Base-by-base conservation (phyloP, 1,284 basidiomycete species). In the Rhodotorula sp. region DNA sequence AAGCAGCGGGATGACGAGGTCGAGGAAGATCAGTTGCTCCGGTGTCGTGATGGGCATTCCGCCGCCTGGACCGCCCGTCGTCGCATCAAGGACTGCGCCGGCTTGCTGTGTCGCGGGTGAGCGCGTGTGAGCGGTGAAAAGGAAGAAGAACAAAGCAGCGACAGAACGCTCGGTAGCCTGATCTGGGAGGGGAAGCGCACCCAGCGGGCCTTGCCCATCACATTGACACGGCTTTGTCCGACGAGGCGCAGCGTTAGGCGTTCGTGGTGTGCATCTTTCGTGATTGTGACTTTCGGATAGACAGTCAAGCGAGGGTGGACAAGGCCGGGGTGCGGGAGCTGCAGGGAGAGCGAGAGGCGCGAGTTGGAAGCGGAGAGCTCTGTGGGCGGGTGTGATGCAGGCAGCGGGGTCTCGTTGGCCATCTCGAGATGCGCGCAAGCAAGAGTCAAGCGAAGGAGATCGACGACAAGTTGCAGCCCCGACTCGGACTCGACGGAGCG, bases 121-220 rank as follows among this genome's bases (percentile, higher is more conserved):
- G 39, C 27, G 5, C 29, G 21, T 9, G 21, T 19, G 19, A 39
- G 36, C 15, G 17, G 29, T 25, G 10, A 17, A 5, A 29, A 32
- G 27, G 41, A 37, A 27, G 13, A 34, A 17, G 44, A 25, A 55
- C 8, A 15, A 21, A 22, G 61, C 36, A 3, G 39, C 36, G 53
- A 50, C 25, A 6, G n/a, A n/a, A n/a, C n/a, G n/a, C n/a, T n/a
- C n/a, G n/a, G n/a, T n/a, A n/a, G n/a, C n/a, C n/a, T n/a, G n/a
- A n/a, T n/a, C n/a, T n/a, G n/a, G n/a, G n/a, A n/a, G n/a, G 36
- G 22, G 17, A 13, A 36, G 36, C 66, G 34, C 1, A 74, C 70
- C 69, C 70, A 71, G 29, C 67, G 64, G 12, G 61, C 62, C 29
- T 71, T 76, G 37, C 71, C 74, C 71, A 69, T 69, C 34, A 73